phyloP scores from a whole-genome alignment of 108 stramenopile genomes.

The Cyclotella kingstonii region DNA sequence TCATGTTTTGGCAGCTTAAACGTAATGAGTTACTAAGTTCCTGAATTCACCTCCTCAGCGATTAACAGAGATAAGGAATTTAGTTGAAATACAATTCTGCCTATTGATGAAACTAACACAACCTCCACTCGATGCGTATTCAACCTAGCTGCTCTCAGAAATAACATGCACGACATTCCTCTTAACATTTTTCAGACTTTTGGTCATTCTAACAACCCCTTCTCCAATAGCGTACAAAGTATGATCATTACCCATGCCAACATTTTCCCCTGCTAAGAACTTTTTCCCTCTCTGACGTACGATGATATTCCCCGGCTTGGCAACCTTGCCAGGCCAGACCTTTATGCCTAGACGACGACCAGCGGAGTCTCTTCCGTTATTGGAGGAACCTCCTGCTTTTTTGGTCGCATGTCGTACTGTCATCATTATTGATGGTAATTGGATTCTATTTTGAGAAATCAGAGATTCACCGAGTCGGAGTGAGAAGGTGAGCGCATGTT shows the following conservation, averaged over 20 bases:
- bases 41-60: too few relatives aligned
- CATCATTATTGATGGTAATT: slow-evolving; percentile 7
- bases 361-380: slow-evolving; percentile 93
- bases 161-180: slow-evolving; percentile 76
- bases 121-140: too few relatives aligned
- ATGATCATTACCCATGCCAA: slow-evolving; percentile 94
- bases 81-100: too few relatives aligned
- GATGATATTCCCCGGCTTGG: slow-evolving; percentile 91
- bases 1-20: too few relatives aligned
- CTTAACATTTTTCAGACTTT: slow-evolving; percentile 58
- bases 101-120: too few relatives aligned
- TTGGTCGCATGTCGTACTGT: slow-evolving; percentile 81
- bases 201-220: slow-evolving; percentile 82
- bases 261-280: slow-evolving; percentile 85
- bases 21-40: too few relatives aligned
- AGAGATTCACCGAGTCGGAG: too few relatives aligned
- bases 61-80: too few relatives aligned
- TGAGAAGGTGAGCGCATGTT: too few relatives aligned
- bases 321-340: slow-evolving; percentile 70
- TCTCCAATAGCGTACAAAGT: slow-evolving; percentile 85
- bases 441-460: too few relatives aligned
- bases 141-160: slow-evolving; percentile 30
- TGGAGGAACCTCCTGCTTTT: slow-evolving; percentile 93
- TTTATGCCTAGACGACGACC: slow-evolving; percentile 96
- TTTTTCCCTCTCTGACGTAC: slow-evolving; percentile 94